A percentile compares a stretch with the other conserved stretches of the same genome.
phyloP scores from a whole-genome alignment of 1,139 yeast species.

The Hyphopichia fennica region DNA sequence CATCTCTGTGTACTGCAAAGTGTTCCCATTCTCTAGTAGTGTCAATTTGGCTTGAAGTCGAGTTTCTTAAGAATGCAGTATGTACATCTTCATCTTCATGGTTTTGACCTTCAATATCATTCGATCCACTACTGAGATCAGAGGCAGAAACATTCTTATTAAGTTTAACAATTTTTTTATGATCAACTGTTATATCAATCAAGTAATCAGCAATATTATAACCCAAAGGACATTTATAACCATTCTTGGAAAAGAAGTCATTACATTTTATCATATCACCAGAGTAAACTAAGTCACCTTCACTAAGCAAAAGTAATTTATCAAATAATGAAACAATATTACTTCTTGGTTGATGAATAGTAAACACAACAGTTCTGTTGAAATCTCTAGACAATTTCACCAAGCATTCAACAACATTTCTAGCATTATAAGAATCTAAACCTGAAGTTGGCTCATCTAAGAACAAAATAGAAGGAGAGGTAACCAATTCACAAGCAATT shows the following conservation, averaged over 20 bases:
- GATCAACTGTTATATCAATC: slow-evolving; percentile 83
- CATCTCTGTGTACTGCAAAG: slow-evolving; percentile 82
- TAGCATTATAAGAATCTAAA: slow-evolving; percentile 88
- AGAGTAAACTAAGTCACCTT: slow-evolving; percentile 83
- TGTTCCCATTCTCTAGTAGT: slow-evolving; percentile 88
- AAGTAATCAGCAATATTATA: slow-evolving; percentile 92
- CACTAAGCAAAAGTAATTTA: slow-evolving; percentile 73
- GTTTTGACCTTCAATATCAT: slow-evolving; percentile 20
- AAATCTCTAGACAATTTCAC: slow-evolving; percentile 78
- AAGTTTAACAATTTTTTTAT: slow-evolving; percentile 31
- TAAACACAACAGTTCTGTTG: slow-evolving; percentile 83
- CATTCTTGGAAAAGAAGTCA: slow-evolving; percentile 72
- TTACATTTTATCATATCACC: slow-evolving; percentile 75
- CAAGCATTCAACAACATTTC: slow-evolving; percentile 82
- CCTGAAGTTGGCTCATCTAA: slow-evolving; percentile 95
- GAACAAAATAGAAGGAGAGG: slow-evolving; percentile 78
- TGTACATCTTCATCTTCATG: slow-evolving; percentile 35
- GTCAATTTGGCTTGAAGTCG: slow-evolving; percentile 44
- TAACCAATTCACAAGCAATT: slow-evolving; percentile 85
- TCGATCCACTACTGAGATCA: slow-evolving; percentile 14
- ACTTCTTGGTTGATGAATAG: slow-evolving; percentile 98
- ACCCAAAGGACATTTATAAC: slow-evolving; percentile 83
- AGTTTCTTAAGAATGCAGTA: slow-evolving; percentile 28
- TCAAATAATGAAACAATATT: slow-evolving; percentile 92
- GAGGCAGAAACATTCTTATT: slow-evolving; percentile 20